phyloP scores from a whole-genome alignment of 208 protist genomes.

The Tritrichomonas musculus region DNA sequence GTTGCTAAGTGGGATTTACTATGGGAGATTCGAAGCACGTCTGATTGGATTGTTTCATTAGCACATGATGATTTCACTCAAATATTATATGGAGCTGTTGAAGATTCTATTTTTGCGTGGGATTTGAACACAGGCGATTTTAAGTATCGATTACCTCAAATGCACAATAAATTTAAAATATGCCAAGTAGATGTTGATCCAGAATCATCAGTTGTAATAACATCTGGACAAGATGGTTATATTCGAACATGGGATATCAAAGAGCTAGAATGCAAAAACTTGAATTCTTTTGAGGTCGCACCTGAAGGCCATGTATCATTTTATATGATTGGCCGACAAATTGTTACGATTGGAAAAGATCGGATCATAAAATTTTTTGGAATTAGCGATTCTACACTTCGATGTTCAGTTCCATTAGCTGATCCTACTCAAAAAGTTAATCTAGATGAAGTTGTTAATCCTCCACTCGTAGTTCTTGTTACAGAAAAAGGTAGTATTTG shows the following conservation, averaged over 20 bases:
- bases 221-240: not conserved
- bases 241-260: not conserved
- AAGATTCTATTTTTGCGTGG: not conserved
- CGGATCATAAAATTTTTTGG: not conserved
- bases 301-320: not conserved
- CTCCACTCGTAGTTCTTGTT: not conserved
- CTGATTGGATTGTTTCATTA: slow-evolving; percentile 6
- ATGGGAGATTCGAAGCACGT: not conserved
- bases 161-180: not conserved
- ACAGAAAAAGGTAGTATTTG: not conserved
- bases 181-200: not conserved
- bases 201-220: not conserved
- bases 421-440: not conserved
- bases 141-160: not conserved
- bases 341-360: not conserved
- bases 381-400: not conserved
- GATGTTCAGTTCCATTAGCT: not conserved
- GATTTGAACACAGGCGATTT: not conserved
- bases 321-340: not conserved
- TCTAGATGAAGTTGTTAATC: slow-evolving; percentile 15
- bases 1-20: not conserved
- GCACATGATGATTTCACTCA: slow-evolving; percentile 24
- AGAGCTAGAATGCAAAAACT: not conserved
- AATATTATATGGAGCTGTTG: not conserved
- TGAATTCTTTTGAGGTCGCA: not conserved